Evolutionary conservation across 192 early-diverging fungal genomes (phyloP).

Genomic region (Umbelopsis ramanniana): DNA sequence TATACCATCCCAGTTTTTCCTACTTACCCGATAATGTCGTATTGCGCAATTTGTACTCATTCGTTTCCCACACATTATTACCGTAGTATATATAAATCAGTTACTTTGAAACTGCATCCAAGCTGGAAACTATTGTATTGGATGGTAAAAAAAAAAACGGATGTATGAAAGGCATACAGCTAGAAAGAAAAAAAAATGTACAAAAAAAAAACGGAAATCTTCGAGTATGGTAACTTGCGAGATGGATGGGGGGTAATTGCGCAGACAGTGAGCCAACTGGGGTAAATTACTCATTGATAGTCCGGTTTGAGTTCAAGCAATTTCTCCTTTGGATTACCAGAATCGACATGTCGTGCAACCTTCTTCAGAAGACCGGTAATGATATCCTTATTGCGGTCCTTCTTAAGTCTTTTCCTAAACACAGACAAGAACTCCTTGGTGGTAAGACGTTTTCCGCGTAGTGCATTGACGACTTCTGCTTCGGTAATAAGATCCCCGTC

Average conservation of each 20-base stretch:
- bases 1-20: background rate
- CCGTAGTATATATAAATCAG: no score
- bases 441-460: constrained; percentile 60
- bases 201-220: background rate
- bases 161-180: background rate
- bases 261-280: background rate
- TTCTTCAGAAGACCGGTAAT: constrained; percentile 49
- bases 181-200: background rate
- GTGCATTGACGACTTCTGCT: constrained; percentile 61
- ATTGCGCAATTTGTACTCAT: no score
- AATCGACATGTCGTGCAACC: constrained; percentile 44
- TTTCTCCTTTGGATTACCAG: constrained; percentile 31
- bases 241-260: background rate
- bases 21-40: no score
- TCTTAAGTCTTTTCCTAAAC: constrained; percentile 67
- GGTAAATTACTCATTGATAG: constrained; percentile 31
- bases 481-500: constrained; percentile 63
- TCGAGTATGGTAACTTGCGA: background rate
- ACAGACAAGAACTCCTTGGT: constrained; percentile 67
- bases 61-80: no score
- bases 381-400: constrained; percentile 48
- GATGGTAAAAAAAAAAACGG: background rate
- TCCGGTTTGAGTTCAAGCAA: constrained; percentile 43
- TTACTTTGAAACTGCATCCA: no score
- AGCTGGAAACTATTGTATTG: no score